phyloP scores from a whole-genome alignment of 2,329 filamentous ascomycete genomes.

The Zymoseptoria tritici region DNA sequence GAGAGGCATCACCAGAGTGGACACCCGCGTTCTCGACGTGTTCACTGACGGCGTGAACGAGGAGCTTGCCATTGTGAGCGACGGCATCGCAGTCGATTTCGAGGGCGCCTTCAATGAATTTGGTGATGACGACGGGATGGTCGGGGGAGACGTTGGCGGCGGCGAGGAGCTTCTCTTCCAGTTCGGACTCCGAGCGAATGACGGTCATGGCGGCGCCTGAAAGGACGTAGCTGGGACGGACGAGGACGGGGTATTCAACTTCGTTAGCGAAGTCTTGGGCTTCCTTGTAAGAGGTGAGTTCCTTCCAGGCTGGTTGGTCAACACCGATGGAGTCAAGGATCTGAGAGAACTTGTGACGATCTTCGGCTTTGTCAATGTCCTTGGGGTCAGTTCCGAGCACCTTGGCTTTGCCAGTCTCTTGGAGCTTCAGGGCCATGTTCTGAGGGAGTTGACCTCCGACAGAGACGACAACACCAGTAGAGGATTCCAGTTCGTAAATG shows the following conservation, averaged over 20 bases:
- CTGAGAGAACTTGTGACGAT: constrained; percentile 95
- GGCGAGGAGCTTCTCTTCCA: constrained; percentile 90
- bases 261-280: constrained; percentile 78
- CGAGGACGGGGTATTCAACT: constrained; percentile 89
- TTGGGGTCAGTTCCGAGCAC: constrained; percentile 86
- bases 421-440: constrained; percentile 90
- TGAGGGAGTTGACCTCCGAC: constrained; percentile 94
- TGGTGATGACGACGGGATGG: constrained; percentile 95
- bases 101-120: constrained; percentile 94
- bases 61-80: constrained; percentile 73
- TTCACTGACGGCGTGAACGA: constrained; percentile 88
- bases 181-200: constrained; percentile 77
- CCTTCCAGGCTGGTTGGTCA: constrained; percentile 96
- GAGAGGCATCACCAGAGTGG: constrained; percentile 92
- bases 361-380: constrained; percentile 96
- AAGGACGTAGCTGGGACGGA: constrained; percentile 90
- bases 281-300: constrained; percentile 80
- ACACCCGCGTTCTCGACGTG: constrained; percentile 97
- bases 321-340: constrained; percentile 95
- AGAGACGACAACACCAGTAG: constrained; percentile 84
- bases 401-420: constrained; percentile 82
- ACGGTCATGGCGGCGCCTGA: constrained; percentile 98
- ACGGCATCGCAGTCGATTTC: constrained; percentile 97
- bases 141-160: constrained; percentile 88
- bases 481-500: constrained; percentile 75